Percentiles rank a stretch among this genome's conserved stretches.
Evolutionary conservation across 805 yeast species (phyloP).

Genomic region (Kodamaea kaohsiungensis): DNA sequence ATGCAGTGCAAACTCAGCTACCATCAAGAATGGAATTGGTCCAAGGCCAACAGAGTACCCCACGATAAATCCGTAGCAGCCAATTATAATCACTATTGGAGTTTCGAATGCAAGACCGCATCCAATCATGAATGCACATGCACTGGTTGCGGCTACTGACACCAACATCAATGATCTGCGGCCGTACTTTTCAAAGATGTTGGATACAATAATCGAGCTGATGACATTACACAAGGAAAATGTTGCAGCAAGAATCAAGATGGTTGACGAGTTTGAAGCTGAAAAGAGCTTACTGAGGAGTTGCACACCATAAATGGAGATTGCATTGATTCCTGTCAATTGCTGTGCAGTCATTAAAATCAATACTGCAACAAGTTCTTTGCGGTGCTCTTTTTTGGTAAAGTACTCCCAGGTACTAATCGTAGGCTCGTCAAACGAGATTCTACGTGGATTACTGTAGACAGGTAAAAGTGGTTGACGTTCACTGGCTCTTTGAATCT

Average conservation of each 20-base stretch:
- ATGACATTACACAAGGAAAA: conserved; percentile 21
- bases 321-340: conserved; percentile 30
- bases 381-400: conserved; percentile 18
- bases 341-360: conserved; percentile 42
- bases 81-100: conserved; percentile 21
- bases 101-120: conserved; percentile 20
- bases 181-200: conserved; percentile 20
- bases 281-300: conserved; percentile 15
- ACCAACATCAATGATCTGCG: conserved; percentile 28
- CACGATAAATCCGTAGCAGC: conserved; percentile 33
- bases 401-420: conserved; percentile 24
- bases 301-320: conserved; percentile 26
- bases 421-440: conserved; percentile 32
- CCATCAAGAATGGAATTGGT: conserved; percentile 40
- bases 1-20: conserved; percentile 34
- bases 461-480: conserved; percentile 5
- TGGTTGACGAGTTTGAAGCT: conserved; percentile 17
- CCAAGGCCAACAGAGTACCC: conserved; percentile 39
- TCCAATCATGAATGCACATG: conserved; percentile 27
- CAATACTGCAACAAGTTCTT: conserved; percentile 30
- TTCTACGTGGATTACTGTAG: conserved; percentile 20
- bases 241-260: conserved; percentile 18
- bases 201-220: conserved; percentile 16
- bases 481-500: background rate
- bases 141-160: conserved; percentile 24